Evolutionary conservation across 371 early-diverging fungal genomes (phyloP).

Genomic region (Mucor plumbeus): DNA sequence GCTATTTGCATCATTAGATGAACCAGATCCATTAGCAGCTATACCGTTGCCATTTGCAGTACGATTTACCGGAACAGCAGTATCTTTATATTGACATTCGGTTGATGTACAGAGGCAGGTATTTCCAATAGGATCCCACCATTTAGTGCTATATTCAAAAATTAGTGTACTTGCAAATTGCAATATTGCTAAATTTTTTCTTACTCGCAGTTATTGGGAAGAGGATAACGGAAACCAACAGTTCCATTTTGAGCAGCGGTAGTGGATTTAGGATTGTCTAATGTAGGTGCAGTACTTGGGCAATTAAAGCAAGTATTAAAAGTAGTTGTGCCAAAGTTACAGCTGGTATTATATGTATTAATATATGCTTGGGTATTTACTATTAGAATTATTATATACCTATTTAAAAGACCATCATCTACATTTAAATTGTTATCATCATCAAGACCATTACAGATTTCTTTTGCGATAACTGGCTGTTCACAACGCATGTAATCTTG

Average conservation of each 20-base stretch:
- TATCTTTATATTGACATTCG: slow-evolving; percentile 55
- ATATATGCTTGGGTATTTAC: background rate
- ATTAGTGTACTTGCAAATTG: background rate
- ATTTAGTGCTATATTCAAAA: slow-evolving; percentile 46
- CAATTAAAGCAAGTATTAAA: slow-evolving; percentile 75
- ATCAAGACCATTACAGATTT: slow-evolving; percentile 78
- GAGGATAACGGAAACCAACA: slow-evolving; percentile 50
- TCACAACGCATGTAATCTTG: slow-evolving; percentile 65
- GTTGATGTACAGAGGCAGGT: slow-evolving; percentile 54
- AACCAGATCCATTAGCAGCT: slow-evolving; percentile 18
- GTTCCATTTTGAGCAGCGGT: slow-evolving; percentile 52
- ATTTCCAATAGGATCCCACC: slow-evolving; percentile 73
- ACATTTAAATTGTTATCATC: slow-evolving; percentile 55
- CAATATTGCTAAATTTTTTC: background rate
- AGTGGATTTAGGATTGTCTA: slow-evolving; percentile 58
- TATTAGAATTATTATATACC: slow-evolving; percentile 19
- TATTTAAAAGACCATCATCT: slow-evolving; percentile 51
- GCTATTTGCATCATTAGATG: slow-evolving; percentile 7
- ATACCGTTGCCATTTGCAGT: slow-evolving; percentile 14
- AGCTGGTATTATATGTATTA: slow-evolving; percentile 22
- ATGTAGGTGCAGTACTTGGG: slow-evolving; percentile 55
- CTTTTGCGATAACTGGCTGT: slow-evolving; percentile 58
- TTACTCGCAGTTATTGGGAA: slow-evolving; percentile 70
- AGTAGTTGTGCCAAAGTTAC: slow-evolving; percentile 58
- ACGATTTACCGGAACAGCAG: slow-evolving; percentile 37